These are phyloP conservation scores for Fusarium tjaetaba DNA, from an alignment of 2,329 filamentous ascomycete genomes.

Conservation along the genomic window DNA sequence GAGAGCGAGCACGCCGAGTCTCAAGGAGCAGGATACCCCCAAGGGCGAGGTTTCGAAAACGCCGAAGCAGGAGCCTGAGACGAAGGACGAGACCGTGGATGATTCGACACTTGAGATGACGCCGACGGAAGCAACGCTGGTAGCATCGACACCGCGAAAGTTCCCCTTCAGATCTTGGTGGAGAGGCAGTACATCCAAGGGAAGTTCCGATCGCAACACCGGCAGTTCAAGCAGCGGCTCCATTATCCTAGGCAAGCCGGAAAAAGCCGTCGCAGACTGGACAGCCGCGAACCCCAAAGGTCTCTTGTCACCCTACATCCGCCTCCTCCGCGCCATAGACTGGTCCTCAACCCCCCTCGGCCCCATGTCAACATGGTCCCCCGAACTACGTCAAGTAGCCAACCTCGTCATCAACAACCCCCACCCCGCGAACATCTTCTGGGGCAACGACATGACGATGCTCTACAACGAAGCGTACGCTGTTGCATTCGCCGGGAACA, in stretches of 20 bases:
- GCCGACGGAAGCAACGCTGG: not conserved
- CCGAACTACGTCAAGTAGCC: constrained; percentile 55
- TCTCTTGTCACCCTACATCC: constrained; percentile 43
- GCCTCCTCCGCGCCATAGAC: constrained; percentile 48
- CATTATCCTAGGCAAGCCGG: constrained; percentile 45
- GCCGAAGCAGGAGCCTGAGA: not conserved
- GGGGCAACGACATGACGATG: constrained; percentile 69
- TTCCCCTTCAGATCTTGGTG: not conserved
- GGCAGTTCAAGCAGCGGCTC: constrained; percentile 43
- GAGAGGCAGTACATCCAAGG: constrained; percentile 16
- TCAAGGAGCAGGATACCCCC: accelerated
- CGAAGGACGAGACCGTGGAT: accelerated
- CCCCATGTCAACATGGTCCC: constrained; percentile 55
- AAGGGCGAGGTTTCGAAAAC: not conserved
- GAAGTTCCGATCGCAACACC: constrained; percentile 44
- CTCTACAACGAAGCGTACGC: constrained; percentile 72
- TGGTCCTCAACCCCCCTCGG: constrained; percentile 58
- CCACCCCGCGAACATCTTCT: constrained; percentile 65
- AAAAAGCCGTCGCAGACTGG: constrained; percentile 51
- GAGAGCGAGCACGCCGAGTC: not conserved
- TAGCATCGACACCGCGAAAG: not conserved
- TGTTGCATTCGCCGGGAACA: constrained; percentile 66
- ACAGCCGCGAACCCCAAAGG: constrained; percentile 46
- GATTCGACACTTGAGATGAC: not conserved
- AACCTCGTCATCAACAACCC: constrained; percentile 52